These are phyloP conservation scores for Helenozyma baotianmanensis DNA, from an alignment of 805 yeast genomes.

Conservation along the genomic window DNA sequence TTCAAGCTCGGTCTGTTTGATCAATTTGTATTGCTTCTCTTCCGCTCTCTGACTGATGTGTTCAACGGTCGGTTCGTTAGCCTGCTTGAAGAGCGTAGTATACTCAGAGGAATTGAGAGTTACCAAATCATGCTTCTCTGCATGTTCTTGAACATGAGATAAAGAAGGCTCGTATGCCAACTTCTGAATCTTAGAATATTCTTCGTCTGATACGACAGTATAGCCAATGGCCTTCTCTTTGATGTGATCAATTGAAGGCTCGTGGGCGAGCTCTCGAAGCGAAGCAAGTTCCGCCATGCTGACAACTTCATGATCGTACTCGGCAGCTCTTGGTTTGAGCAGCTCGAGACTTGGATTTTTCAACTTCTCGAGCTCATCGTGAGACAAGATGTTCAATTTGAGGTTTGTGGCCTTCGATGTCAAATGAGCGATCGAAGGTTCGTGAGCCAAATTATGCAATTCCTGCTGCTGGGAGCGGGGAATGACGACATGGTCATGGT, in stretches of 20 bases:
- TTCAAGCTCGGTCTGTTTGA: slow-evolving; percentile 6
- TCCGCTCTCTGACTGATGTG: slow-evolving; percentile 14
- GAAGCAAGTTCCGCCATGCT: slow-evolving; percentile 1
- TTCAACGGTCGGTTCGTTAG: slow-evolving; percentile 27
- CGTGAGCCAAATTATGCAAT: slow-evolving; percentile 8
- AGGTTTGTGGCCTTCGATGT: slow-evolving; percentile 8
- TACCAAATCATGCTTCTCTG: slow-evolving; percentile 28
- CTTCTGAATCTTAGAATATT: slow-evolving; percentile 11
- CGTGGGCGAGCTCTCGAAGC: slow-evolving; percentile 6
- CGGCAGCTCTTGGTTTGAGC: slow-evolving; percentile 2
- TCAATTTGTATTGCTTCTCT: slow-evolving; percentile 4
- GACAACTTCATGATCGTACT: slow-evolving; percentile 3
- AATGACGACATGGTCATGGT: slow-evolving; percentile 8
- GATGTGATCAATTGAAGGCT: slow-evolving; percentile 15
- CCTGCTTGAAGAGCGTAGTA: slow-evolving; percentile 25
- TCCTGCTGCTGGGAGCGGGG: slow-evolving; percentile 4
- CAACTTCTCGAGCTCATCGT: slow-evolving; percentile 8
- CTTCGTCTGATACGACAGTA: slow-evolving; percentile 13
- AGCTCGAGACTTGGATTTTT: slow-evolving; percentile 6
- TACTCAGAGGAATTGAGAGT: slow-evolving; percentile 31
- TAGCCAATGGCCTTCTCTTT: slow-evolving; percentile 15
- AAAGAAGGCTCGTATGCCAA: slow-evolving; percentile 18
- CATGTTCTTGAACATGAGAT: slow-evolving; percentile 30
- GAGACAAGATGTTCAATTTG: slow-evolving; percentile 10
- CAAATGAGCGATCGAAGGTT: slow-evolving; percentile 20